Base-by-base conservation (phyloP, 1,284 basidiomycete species). In the Austroboletus niveus region DNA sequence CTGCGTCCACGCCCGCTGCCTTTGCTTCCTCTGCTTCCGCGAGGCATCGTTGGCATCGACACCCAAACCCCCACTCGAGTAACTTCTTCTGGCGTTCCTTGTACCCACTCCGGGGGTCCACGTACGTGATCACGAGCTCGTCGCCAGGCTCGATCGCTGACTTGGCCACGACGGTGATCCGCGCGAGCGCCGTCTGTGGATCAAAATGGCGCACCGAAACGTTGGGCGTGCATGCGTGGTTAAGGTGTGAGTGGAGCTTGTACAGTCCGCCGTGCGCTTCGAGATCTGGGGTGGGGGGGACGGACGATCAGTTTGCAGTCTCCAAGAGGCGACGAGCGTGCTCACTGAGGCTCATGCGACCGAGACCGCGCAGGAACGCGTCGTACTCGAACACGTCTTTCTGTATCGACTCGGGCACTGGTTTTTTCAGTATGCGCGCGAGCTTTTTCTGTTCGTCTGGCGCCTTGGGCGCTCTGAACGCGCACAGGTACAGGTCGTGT, bases 231-330 rank as follows among this genome's bases (percentile, higher is more conserved):
- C 92, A 96, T 14, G 79, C 79, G 67, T 95, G 93, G 70, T 95
- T 95, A 38, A 95, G 68, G 64, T 94, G 91, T 2, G 90, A 88
- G 68, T 96, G 92, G 9, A 96, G 78, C 8, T 80, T 78, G 69
- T 94, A 95, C 10, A 95, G 73, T 2, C 92, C 93, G 5, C 93
- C 93, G 55, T 92, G 90, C 3, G 85, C 82, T 70, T 95, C 93
- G 53, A 92, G 75, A 65, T 94, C 87, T 89, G 56, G 5, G n/a
- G 47, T 46, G 29, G 27, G 5, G 27, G 27, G n/a, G n/a, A n/a
- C 7, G 29, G 6, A 29, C 29, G 29, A 5, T 29, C 29, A 29
- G 29, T 29, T 29, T 29, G 22, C 22, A 24, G 22, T 24, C 5
- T 5, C 22, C 3, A 24, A 5, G 2, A 5, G 22, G 14, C 32